Evolutionary conservation across 176 grass and related monocot genomes (phyloP).

Genomic region (Lolium rigidum): DNA sequence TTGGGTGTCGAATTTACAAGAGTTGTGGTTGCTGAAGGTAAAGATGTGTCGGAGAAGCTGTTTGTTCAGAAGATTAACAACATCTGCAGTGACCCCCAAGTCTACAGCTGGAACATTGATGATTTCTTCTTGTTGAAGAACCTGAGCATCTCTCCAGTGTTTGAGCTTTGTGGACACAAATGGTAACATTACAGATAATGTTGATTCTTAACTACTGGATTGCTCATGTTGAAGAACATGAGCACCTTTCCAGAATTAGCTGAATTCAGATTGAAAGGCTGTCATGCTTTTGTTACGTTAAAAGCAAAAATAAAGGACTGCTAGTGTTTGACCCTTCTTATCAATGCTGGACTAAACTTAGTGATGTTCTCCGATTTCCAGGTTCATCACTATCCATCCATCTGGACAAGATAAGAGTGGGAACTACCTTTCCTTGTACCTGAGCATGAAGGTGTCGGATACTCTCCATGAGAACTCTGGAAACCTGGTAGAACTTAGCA

Average conservation of each 20-base stretch:
- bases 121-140: slow-evolving; percentile 40
- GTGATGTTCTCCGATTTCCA: slow-evolving; percentile 19
- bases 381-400: slow-evolving; percentile 1
- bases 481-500: slow-evolving; percentile 34
- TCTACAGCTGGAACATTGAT: slow-evolving; percentile 35
- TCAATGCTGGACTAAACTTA: background rate
- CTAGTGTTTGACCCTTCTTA: background rate
- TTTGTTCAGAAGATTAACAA: slow-evolving; percentile 13
- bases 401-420: slow-evolving; percentile 11
- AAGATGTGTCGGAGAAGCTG: background rate
- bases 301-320: background rate
- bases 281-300: no score
- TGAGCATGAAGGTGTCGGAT: slow-evolving; percentile 8
- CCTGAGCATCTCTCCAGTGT: slow-evolving; percentile 10
- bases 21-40: slow-evolving; percentile 20
- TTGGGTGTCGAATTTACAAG: slow-evolving; percentile 40
- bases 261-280: background rate
- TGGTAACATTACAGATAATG: slow-evolving; percentile 18
- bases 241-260: no score
- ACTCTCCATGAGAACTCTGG: background rate
- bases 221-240: no score
- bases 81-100: background rate
- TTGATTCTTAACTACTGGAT: background rate
- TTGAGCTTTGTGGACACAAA: slow-evolving; percentile 35
- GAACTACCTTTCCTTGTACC: slow-evolving; percentile 31